phyloP scores from a whole-genome alignment of 1,284 basidiomycete genomes.

The Cystobasidium pallidum region DNA sequence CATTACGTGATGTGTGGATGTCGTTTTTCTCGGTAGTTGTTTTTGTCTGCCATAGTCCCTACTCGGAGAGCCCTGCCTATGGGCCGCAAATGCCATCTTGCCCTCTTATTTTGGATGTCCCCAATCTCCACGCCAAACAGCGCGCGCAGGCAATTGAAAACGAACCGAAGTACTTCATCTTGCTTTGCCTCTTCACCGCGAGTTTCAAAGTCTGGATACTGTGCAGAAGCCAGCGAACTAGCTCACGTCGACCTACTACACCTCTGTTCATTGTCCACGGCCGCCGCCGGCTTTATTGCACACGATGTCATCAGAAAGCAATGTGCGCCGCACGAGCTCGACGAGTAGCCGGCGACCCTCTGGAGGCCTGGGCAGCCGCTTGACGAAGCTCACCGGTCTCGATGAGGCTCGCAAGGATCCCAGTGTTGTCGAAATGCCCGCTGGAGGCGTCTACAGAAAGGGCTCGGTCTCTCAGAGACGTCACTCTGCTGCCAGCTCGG shows the following conservation, averaged over 20 bases:
- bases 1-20: too few species aligned
- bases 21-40: too few species aligned
- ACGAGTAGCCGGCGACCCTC: conserved; percentile 36
- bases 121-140: neutral
- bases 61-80: too few species aligned
- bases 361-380: conserved; percentile 35
- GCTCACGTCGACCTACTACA: neutral
- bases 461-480: conserved; percentile 41
- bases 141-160: too few species aligned
- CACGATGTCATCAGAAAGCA: conserved; percentile 28
- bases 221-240: neutral
- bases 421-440: conserved; percentile 26
- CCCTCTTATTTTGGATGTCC: neutral
- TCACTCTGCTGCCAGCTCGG: conserved; percentile 35
- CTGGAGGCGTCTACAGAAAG: conserved; percentile 28
- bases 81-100: too few species aligned
- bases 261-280: neutral
- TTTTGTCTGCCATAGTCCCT: too few species aligned
- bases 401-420: conserved; percentile 32
- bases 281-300: neutral
- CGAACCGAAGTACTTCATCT: neutral
- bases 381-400: conserved; percentile 33
- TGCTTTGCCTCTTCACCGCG: neutral
- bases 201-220: neutral
- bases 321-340: conserved; percentile 21